Base-by-base conservation (phyloP, 2,329 filamentous ascomycete species). In the Seiridium unicorne region DNA sequence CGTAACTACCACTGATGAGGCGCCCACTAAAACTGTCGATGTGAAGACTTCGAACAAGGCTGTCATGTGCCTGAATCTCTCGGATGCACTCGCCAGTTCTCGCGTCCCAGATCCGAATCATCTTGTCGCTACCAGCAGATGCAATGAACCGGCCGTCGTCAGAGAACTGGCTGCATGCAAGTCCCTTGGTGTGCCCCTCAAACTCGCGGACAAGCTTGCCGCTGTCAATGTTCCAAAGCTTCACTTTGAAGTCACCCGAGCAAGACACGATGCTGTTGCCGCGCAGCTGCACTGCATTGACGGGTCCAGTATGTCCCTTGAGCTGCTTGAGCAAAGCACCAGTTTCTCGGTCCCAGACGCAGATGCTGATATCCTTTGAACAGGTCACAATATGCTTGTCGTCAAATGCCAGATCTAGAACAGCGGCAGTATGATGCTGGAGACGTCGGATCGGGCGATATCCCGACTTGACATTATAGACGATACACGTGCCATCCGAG, bases 61-160 rank as follows among this genome's bases (percentile, higher is more conserved):
- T 90, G 35, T 89, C 84, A 74, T 99, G 95, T 5, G 93, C 94
- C 53, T 85, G 83, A 73, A 96, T 90, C 71, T 91, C 89, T 63
- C 88, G 87, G 55, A 96, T 82, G 67, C 93, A 89, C 68, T 92
- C 88, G 62, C 93, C 93, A 1, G 92, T 97, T 69, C 92, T 91
- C 56, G 93, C 92, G 74, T 98, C 92, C 85, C 96, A 99, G 72
- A 98, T 91, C 72, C 96, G 95, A 63, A 98, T 97, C 54, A 93
- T 87, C 74, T 94, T 90, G 77, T 98, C 95, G 71, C 97, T 99
- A 51, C 95, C 95, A 8, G 95, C 95, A 18, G 93, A 95, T 53
- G 96, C 90, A 53, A 99, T 92, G 65, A 91, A 95, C 57, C 91
- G 89, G n/a, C 92, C 93, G 71, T 99, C 94, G 68, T 97, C 92